A percentile compares a stretch with the other conserved stretches of the same genome.
These are phyloP conservation scores for Acanthamoeba healyi DNA, from an alignment of 208 protist species.

Conservation along the genomic window DNA sequence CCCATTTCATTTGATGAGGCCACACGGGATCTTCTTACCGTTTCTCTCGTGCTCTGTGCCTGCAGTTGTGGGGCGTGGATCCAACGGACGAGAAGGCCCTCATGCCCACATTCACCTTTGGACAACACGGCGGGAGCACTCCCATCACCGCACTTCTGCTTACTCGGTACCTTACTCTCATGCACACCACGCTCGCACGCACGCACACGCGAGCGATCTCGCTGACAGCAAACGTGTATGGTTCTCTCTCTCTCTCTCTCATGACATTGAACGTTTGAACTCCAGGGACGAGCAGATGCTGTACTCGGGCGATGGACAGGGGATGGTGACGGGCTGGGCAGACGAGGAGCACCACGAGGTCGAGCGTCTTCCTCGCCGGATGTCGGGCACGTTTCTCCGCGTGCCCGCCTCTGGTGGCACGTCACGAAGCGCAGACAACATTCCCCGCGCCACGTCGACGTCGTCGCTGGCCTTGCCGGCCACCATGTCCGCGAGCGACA, in stretches of 20 bases:
- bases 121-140: background rate
- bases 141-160: conserved; percentile 36
- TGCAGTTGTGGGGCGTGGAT: conserved; percentile 13
- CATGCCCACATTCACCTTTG: background rate
- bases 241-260: background rate
- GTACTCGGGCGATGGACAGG: conserved; percentile 25
- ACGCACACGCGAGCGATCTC: background rate
- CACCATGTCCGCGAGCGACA: background rate
- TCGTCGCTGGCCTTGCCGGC: background rate
- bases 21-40: background rate
- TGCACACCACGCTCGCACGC: background rate
- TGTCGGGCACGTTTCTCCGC: background rate
- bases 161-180: background rate
- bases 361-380: background rate
- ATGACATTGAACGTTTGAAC: too few species aligned
- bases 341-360: conserved; percentile 47
- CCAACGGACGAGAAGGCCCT: background rate
- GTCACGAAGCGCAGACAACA: background rate
- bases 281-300: conserved; percentile 24
- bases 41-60: background rate
- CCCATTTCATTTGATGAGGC: background rate
- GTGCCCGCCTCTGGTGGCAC: background rate
- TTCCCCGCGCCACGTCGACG: background rate
- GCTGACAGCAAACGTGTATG: background rate
- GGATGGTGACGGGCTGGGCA: conserved; percentile 17